Evolutionary conservation across 371 early-diverging fungal species (phyloP).

Genomic region (Apophysomyces sp.): DNA sequence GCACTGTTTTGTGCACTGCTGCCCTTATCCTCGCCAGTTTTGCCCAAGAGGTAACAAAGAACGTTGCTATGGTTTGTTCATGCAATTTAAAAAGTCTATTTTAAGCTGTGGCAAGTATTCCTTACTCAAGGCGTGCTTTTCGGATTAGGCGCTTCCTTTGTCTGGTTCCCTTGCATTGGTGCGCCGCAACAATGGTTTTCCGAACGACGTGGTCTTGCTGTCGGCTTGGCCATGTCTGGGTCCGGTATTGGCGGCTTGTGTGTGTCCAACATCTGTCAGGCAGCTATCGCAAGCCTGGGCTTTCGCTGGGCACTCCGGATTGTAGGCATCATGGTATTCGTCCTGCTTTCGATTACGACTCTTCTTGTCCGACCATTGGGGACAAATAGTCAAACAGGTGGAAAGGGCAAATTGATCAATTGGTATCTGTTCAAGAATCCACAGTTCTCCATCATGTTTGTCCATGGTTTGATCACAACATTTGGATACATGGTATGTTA

Average conservation of each 20-base stretch:
- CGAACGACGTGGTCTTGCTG: constrained; percentile 65
- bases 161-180: constrained; percentile 68
- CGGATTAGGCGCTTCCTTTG: constrained; percentile 67
- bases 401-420: constrained; percentile 35
- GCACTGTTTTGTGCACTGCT: constrained; percentile 47
- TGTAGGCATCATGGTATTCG: constrained; percentile 46
- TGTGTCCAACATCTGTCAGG: constrained; percentile 58
- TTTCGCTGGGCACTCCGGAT: constrained; percentile 64
- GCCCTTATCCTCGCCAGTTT: constrained; percentile 66
- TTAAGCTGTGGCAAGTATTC: constrained; percentile 60
- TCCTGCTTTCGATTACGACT: constrained; percentile 13
- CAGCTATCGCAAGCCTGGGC: constrained; percentile 47
- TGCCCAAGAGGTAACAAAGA: constrained; percentile 35
- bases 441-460: constrained; percentile 24
- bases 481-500: constrained; percentile 28
- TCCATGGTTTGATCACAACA: constrained; percentile 27
- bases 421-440: constrained; percentile 29
- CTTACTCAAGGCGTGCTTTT: constrained; percentile 72
- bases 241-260: constrained; percentile 70
- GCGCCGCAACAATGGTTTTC: constrained; percentile 74
- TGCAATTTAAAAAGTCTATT: not conserved
- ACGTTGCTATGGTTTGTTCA: not conserved
- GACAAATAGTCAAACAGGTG: constrained; percentile 37
- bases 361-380: constrained; percentile 14
- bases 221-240: constrained; percentile 65